Evolutionary conservation across 805 yeast genomes (phyloP), one percentile per base, ranked within the genome.

Genomic region (Wickerhamiella spandovensis): DNA sequence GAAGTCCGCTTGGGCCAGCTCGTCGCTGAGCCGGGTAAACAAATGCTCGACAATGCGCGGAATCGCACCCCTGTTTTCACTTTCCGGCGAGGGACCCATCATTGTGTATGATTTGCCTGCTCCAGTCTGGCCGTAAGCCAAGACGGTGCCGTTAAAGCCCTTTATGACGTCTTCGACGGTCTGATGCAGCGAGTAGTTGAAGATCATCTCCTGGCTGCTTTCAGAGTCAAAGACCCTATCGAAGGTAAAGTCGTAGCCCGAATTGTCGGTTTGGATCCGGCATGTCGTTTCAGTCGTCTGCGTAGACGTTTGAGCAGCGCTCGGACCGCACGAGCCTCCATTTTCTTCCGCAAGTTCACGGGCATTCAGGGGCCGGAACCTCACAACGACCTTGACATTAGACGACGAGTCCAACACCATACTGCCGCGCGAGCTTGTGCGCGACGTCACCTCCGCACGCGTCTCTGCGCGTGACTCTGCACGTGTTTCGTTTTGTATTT

Each of bases 41-140:
- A 88, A 69, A 51, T 74, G 74, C 47, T 81, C 81, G 17, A 83
- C 73, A 15, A 84, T 76, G 32, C 92, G 70, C 0, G 94, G 94
- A 17, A 83, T 79, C 23, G 84, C 69, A 1, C 96, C 96, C 41
- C 66, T 70, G 54, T 30, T 59, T n/a, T 65, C 64, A 35, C 63
- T 66, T 39, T 57, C 64, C 2, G 70, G 59, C n/a, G 66, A 63
- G 1, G 71, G 59, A 1, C 92, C 92, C 75, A 82, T 75, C 87
- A 84, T 80, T 2, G 90, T 80, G 59, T 75, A 76, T 0, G 89
- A 75, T 63, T 84, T 84, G 6, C 92, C 92, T 1, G 87, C 73
- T 0, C 87, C 85, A 0, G 85, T 78, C 58, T 82, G 90, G 9
- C 94, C 95, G 64, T 83, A 85, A 0, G 89, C 84, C 37, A 84